These are phyloP conservation scores for Sphagnurus paluster DNA, from an alignment of 1,284 basidiomycete genomes.

Conservation along the genomic window DNA sequence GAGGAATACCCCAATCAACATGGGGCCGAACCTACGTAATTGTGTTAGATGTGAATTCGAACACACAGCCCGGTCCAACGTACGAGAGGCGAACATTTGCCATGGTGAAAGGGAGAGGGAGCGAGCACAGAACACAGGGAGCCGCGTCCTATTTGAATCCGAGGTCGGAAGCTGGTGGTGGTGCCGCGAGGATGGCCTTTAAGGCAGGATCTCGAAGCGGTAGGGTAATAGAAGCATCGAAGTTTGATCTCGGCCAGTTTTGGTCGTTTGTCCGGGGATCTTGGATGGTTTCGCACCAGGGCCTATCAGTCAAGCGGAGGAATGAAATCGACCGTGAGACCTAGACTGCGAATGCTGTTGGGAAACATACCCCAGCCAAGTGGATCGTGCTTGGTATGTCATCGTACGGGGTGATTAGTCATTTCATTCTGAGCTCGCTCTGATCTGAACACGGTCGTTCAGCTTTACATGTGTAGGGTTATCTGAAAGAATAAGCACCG, in stretches of 20 bases:
- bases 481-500: too few species aligned
- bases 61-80: background rate
- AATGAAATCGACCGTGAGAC: too few species aligned
- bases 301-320: too few species aligned
- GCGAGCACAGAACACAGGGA: background rate
- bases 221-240: conserved; percentile 2
- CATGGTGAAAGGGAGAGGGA: conserved; percentile 12
- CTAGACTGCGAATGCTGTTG: too few species aligned
- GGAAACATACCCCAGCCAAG: too few species aligned
- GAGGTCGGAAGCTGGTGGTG: background rate
- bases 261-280: too few species aligned
- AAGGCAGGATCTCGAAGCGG: background rate
- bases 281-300: too few species aligned
- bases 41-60: background rate
- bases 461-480: too few species aligned
- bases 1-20: conserved; percentile 30
- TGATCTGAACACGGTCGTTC: too few species aligned
- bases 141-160: conserved; percentile 4
- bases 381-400: too few species aligned
- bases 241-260: conserved; percentile 4
- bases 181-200: background rate
- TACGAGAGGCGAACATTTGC: conserved; percentile 20
- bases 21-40: conserved; percentile 26
- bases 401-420: too few species aligned
- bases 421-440: too few species aligned